Evolutionary conservation across 345 rosid species (phyloP), one percentile per base, ranked within the genome.

Genomic region (Brassica cretica): DNA sequence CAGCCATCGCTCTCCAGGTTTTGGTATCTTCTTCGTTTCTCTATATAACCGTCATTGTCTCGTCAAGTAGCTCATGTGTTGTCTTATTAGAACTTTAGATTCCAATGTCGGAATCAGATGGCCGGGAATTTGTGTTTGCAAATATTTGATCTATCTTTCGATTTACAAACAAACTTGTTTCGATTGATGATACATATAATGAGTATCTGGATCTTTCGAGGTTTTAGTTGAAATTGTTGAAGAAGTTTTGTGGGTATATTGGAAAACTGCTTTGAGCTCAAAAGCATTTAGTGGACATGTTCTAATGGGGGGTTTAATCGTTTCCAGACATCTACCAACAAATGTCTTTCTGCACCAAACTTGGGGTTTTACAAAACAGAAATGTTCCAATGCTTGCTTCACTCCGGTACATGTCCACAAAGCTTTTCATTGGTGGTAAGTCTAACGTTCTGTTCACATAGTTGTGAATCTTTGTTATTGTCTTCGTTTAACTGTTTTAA

Each of bases 381-480:
- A 81, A 77, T 78, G 80, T 55, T 65, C 82, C 86, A n/a, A 73
- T 90, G 87, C 72, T 89, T 4, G 78, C 77, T 77, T 77, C 94
- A 62, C 71, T 87, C 60, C 93, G 94, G 3, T 63, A 33, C 77
- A 66, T 73, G 80, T 80, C 87, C 84, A 85, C 93, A 69, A 90
- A 86, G 80, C 90, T 94, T 66, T 94, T 87, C 55, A 19, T 94
- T 60, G 94, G 96, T 85, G 98, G 98, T 91, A 86, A 55, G 51
- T 5, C 16, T 49, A 46, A 6, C 33, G 14, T n/a, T 49, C 56
- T 5, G 1, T 14, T 44, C 53, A 24, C 3, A 25, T 65, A 18
- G 39, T 66, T 77, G 1, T 25, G 11, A 15, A 15, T 8, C 53
- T 44, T 6, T 44, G 58, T 2, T 66, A 21, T 11, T 44, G 44